These are phyloP conservation scores for Neoascochyta sp. DNA, from an alignment of 2,329 filamentous ascomycete species.

Conservation along the genomic window DNA sequence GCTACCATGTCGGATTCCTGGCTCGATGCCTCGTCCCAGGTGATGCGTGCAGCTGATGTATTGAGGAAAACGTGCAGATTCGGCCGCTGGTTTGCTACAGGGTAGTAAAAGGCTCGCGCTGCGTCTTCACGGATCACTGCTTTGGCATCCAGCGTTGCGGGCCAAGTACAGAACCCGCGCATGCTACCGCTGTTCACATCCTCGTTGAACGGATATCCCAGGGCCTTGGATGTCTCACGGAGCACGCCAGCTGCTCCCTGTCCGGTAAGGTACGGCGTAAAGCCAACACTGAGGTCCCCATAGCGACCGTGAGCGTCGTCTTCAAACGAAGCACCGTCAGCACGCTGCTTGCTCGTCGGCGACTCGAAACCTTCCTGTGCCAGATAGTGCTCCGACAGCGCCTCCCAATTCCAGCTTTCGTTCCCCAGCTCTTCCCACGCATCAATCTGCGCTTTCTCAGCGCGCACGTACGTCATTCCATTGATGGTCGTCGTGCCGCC, in stretches of 20 bases:
- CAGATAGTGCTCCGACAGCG: constrained; percentile 26
- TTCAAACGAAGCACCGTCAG: constrained; percentile 24
- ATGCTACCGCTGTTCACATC: constrained; percentile 46
- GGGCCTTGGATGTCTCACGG: constrained; percentile 34
- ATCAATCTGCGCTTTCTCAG: constrained; percentile 33
- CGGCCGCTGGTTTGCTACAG: constrained; percentile 34
- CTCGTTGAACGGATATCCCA: constrained; percentile 39
- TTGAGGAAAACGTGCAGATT: constrained; percentile 47
- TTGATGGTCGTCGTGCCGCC: constrained; percentile 46
- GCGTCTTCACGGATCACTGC: constrained; percentile 45
- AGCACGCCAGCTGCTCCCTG: constrained; percentile 28
- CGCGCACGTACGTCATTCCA: constrained; percentile 38
- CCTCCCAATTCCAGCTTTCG: constrained; percentile 33
- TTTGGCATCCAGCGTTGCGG: constrained; percentile 41
- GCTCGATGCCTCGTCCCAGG: constrained; percentile 27
- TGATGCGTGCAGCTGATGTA: constrained; percentile 41
- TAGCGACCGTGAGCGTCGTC: constrained; percentile 17
- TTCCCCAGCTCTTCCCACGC: constrained; percentile 35
- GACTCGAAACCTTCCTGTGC: constrained; percentile 24
- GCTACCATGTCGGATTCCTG: constrained; percentile 11
- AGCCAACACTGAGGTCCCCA: constrained; percentile 28
- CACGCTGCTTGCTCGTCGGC: constrained; percentile 14
- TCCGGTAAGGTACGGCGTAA: constrained; percentile 23
- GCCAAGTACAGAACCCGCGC: constrained; percentile 44
- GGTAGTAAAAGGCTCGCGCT: constrained; percentile 48